A percentile compares a stretch with the other conserved stretches of the same genome.
These are phyloP conservation scores for Erysiphe pulchra DNA, from an alignment of 2,329 filamentous ascomycete genomes.

Conservation along the genomic window DNA sequence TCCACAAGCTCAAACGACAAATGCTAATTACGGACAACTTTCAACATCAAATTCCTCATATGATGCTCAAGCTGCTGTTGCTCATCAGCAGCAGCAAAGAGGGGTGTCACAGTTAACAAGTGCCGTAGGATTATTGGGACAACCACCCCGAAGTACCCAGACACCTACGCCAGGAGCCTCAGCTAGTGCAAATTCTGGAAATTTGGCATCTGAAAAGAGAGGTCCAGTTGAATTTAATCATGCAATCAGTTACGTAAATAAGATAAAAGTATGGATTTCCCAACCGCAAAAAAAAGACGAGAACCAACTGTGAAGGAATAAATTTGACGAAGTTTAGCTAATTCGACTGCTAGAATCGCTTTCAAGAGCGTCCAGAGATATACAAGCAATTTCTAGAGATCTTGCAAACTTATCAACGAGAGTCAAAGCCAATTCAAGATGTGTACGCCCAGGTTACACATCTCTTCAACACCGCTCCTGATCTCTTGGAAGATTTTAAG, in stretches of 20 bases:
- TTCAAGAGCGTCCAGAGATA: slow-evolving; percentile 87
- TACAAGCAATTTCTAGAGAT: slow-evolving; percentile 99
- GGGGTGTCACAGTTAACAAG: slow-evolving; percentile 40
- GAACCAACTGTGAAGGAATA: not conserved
- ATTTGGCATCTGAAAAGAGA: slow-evolving; percentile 49
- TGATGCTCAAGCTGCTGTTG: slow-evolving; percentile 16
- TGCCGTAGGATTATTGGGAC: slow-evolving; percentile 20
- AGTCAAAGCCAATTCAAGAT: slow-evolving; percentile 95
- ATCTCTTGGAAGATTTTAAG: slow-evolving; percentile 93
- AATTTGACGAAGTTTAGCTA: not conserved
- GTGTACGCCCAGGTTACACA: slow-evolving; percentile 93
- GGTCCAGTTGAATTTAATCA: slow-evolving; percentile 98
- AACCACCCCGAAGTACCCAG: slow-evolving; percentile 25
- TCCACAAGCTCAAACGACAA: slow-evolving; percentile 25
- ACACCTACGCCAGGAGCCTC: slow-evolving; percentile 31
- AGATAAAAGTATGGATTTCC: slow-evolving; percentile 54
- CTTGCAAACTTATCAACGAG: slow-evolving; percentile 87
- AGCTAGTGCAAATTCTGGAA: slow-evolving; percentile 33
- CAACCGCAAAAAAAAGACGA: not conserved
- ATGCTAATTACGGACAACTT: slow-evolving; percentile 19
- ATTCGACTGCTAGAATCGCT: slow-evolving; percentile 46
- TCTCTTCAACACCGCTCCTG: slow-evolving; percentile 76
- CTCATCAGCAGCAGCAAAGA: slow-evolving; percentile 37
- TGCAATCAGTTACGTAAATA: slow-evolving; percentile 97
- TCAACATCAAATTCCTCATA: slow-evolving; percentile 16